A percentile compares a stretch with the other conserved stretches of the same genome.
Evolutionary conservation across 2,329 filamentous ascomycete genomes (phyloP).

Genomic region (Aspergillus sp.): DNA sequence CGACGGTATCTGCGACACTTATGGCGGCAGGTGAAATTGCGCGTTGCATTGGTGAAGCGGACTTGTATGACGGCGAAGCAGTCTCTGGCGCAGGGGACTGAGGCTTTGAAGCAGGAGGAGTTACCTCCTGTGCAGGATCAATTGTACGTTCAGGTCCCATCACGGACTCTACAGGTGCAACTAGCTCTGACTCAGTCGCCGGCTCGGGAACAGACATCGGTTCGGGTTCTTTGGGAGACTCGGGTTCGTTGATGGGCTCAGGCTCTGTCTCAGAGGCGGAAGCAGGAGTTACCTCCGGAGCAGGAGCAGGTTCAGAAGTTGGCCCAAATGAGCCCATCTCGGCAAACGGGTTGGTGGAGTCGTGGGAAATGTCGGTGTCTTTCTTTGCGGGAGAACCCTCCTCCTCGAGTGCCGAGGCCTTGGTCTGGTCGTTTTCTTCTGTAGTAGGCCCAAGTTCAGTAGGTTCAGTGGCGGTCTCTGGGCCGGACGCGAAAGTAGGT

Average conservation of each 20-base stretch:
- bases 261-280: neutral
- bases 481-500: slow-evolving; percentile 16
- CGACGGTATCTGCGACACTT: neutral
- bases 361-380: neutral
- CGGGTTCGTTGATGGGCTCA: neutral
- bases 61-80: slow-evolving; percentile 16
- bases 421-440: slow-evolving; percentile 2
- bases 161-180: neutral
- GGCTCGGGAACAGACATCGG: neutral
- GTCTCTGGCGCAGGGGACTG: slow-evolving; percentile 16
- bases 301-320: neutral
- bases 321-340: neutral
- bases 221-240: neutral
- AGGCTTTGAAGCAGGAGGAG: slow-evolving; percentile 17
- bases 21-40: slow-evolving; percentile 12
- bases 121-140: slow-evolving; percentile 11
- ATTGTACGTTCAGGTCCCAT: slow-evolving; percentile 6
- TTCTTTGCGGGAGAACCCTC: neutral
- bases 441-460: neutral
- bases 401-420: neutral
- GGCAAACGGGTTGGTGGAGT: neutral
- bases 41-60: slow-evolving; percentile 16
- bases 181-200: neutral
- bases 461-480: slow-evolving; percentile 4
- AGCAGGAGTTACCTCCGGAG: neutral